Percentiles rank a stretch among this genome's conserved stretches.
These are phyloP conservation scores for Plasmodium yoelii DNA, from an alignment of 169 alveolate species.

Conservation along the genomic window DNA sequence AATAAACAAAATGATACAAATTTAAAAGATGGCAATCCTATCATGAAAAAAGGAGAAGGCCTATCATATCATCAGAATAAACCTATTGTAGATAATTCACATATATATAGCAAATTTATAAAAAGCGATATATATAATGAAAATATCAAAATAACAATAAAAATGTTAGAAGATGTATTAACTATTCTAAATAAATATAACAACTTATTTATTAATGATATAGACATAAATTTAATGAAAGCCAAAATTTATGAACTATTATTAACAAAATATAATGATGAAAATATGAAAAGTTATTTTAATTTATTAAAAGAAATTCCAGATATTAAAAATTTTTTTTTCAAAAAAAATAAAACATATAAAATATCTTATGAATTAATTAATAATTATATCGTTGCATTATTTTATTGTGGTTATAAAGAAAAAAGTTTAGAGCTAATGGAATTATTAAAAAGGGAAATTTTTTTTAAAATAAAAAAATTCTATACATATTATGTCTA, in stretches of 20 bases:
- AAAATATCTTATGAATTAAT: conserved; percentile 54
- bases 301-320: conserved; percentile 8
- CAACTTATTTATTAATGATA: conserved; percentile 12
- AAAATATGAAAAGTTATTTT: conserved; percentile 17
- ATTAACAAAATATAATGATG: conserved; percentile 56
- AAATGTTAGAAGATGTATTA: conserved; percentile 15
- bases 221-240: conserved; percentile 43
- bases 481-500: conserved; percentile 15
- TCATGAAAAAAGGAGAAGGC: background rate
- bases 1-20: background rate
- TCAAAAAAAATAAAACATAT: conserved; percentile 6
- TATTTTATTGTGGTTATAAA: conserved; percentile 30
- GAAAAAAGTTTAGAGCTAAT: conserved; percentile 32
- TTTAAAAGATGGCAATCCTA: background rate
- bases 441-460: conserved; percentile 34
- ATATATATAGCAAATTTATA: conserved; percentile 21
- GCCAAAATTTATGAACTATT: conserved; percentile 64
- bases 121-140: conserved; percentile 2
- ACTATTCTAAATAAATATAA: conserved; percentile 9
- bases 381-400: conserved; percentile 58
- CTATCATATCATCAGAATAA: too few relatives aligned
- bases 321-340: conserved; percentile 21
- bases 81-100: background rate
- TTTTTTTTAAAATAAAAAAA: conserved; percentile 42
- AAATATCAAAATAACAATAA: background rate